Conservation (phyloP, 2,329 filamentous ascomycete species). For the Sporothrix protearum region DNA sequence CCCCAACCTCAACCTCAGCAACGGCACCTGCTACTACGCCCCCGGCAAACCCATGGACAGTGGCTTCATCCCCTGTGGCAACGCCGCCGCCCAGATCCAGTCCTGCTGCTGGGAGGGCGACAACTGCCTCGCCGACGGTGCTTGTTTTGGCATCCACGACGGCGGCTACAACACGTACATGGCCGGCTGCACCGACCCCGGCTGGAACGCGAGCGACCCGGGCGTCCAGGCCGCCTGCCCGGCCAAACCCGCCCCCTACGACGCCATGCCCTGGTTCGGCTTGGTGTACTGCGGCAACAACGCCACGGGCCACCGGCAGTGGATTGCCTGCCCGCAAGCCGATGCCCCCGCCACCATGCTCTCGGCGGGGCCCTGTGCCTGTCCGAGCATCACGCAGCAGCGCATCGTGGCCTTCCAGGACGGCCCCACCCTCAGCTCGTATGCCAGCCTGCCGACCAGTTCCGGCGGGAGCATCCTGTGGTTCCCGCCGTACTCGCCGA, state of each 20-base stretch:
- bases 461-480: constrained; percentile 32
- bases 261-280: constrained; percentile 36
- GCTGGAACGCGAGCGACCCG: constrained; percentile 28
- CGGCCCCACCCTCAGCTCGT: constrained; percentile 30
- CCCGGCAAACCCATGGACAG: constrained; percentile 17
- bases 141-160: constrained; percentile 29
- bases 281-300: constrained; percentile 38
- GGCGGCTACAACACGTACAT: constrained; percentile 39
- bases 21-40: constrained; percentile 27
- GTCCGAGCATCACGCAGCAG: constrained; percentile 31
- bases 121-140: constrained; percentile 25
- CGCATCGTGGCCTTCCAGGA: constrained; percentile 33
- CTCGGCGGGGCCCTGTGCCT: constrained; percentile 33
- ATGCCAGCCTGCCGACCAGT: constrained; percentile 32
- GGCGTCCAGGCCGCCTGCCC: constrained; percentile 33
- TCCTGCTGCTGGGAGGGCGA: constrained; percentile 29
- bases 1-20: constrained; percentile 25
- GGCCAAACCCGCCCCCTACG: constrained; percentile 30
- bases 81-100: constrained; percentile 22
- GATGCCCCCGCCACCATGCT: constrained; percentile 28
- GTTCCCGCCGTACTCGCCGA: constrained; percentile 31
- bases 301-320: constrained; percentile 30
- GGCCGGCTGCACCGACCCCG: constrained; percentile 39
- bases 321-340: constrained; percentile 36
- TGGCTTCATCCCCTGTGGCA: constrained; percentile 30